Evolutionary conservation across 306 rosid species (phyloP).

Genomic region (Gleditsia sinensis): DNA sequence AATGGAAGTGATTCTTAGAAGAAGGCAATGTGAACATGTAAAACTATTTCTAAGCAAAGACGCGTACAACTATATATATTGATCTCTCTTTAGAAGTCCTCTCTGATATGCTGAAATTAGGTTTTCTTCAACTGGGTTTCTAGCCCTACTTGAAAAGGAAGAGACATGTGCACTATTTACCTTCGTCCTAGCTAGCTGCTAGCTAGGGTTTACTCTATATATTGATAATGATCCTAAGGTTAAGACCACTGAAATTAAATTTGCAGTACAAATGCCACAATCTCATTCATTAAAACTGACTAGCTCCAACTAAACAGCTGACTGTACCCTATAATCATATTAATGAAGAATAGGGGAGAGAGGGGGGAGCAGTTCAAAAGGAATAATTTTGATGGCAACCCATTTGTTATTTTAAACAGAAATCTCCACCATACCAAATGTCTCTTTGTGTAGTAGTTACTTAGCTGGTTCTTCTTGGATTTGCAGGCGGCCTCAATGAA

Average conservation of each 20-base stretch:
- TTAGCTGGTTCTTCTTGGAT: slow-evolving; percentile 47
- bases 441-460: slow-evolving; percentile 46
- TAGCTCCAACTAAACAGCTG: slow-evolving; percentile 34
- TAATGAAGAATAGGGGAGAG: slow-evolving; percentile 19
- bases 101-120: slow-evolving; percentile 23
- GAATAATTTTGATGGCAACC: slow-evolving; percentile 53
- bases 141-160: slow-evolving; percentile 48
- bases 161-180: slow-evolving; percentile 42
- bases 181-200: slow-evolving; percentile 25
- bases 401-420: slow-evolving; percentile 36
- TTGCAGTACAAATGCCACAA: slow-evolving; percentile 15
- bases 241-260: neutral
- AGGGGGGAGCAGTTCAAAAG: slow-evolving; percentile 59
- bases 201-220: slow-evolving; percentile 26
- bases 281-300: slow-evolving; percentile 35
- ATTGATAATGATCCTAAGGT: slow-evolving; percentile 6
- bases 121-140: slow-evolving; percentile 28
- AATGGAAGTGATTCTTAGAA: slow-evolving; percentile 15
- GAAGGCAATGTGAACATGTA: slow-evolving; percentile 31
- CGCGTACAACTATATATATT: slow-evolving; percentile 33
- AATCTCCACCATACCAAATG: slow-evolving; percentile 53
- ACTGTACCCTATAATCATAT: slow-evolving; percentile 27
- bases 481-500: slow-evolving; percentile 41
- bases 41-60: slow-evolving; percentile 20
- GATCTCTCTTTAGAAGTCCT: slow-evolving; percentile 3